Percentiles rank a stretch among this genome's conserved stretches.
phyloP scores from a whole-genome alignment of 2,329 filamentous ascomycete genomes.

The Sarocladiaceae sp. region DNA sequence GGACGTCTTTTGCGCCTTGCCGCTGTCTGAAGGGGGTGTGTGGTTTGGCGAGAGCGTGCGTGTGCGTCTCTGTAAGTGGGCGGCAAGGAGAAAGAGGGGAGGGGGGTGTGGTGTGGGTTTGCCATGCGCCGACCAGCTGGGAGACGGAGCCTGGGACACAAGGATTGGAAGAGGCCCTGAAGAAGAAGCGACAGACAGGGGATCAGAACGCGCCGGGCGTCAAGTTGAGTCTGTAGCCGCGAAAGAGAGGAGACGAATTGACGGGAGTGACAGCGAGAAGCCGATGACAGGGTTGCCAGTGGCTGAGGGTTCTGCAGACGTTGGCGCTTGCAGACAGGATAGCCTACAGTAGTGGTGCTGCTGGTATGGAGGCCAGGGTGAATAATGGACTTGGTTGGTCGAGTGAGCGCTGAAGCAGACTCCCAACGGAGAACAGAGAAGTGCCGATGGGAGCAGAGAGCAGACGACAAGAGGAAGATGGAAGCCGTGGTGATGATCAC shows the following conservation, averaged over 20 bases:
- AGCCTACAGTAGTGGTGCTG: too few relatives aligned
- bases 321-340: too few relatives aligned
- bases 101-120: not conserved
- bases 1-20: conserved; percentile 4
- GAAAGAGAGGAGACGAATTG: not conserved
- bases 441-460: too few relatives aligned
- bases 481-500: not conserved
- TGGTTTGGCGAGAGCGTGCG: not conserved
- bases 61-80: conserved; percentile 1
- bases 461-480: not conserved
- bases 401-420: too few relatives aligned
- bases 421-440: too few relatives aligned
- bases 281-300: conserved; percentile 2
- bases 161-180: not conserved
- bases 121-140: conserved; percentile 9
- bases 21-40: not conserved
- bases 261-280: not conserved
- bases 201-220: conserved; percentile 1
- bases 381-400: not conserved
- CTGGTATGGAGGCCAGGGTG: not conserved
- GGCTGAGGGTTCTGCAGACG: not conserved
- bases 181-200: conserved; percentile 3
- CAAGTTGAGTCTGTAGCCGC: conserved; percentile 10
- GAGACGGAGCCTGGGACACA: not conserved
- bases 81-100: not conserved